Conservation (phyloP, 225 moss, liverwort and hornwort genomes). For the Anthoceros angustus region DNA sequence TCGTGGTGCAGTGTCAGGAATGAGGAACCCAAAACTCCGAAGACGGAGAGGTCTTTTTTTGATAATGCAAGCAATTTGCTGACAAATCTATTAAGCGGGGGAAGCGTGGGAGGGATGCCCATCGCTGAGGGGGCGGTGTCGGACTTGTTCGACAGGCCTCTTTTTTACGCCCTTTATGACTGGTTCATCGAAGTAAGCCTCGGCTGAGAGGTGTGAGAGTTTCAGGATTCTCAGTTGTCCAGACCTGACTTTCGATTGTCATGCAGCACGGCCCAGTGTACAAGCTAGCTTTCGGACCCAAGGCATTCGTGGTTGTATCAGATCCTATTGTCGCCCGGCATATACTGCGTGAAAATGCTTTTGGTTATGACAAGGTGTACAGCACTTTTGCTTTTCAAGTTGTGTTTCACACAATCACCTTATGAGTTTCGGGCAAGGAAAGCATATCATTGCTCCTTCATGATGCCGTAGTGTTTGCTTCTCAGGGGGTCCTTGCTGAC, state of each 20-base stretch:
- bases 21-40: slow-evolving; percentile 31
- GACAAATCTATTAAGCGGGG: slow-evolving; percentile 76
- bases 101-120: slow-evolving; percentile 77
- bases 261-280: slow-evolving; percentile 92
- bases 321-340: slow-evolving; percentile 87
- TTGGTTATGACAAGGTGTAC: slow-evolving; percentile 83
- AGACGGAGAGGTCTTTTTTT: slow-evolving; percentile 36
- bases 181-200: slow-evolving; percentile 80
- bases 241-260: not conserved
- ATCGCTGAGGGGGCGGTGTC: slow-evolving; percentile 68
- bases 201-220: not conserved
- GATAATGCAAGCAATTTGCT: slow-evolving; percentile 92
- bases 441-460: not conserved
- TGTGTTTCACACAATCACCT: not conserved
- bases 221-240: not conserved
- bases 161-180: slow-evolving; percentile 91
- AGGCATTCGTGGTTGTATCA: slow-evolving; percentile 92
- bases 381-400: too few relatives aligned
- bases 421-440: not conserved
- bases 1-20: slow-evolving; percentile 37
- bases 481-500: slow-evolving; percentile 89
- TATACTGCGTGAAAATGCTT: slow-evolving; percentile 88
- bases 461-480: not conserved
- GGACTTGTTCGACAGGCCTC: slow-evolving; percentile 61
- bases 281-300: slow-evolving; percentile 96